phyloP scores from a whole-genome alignment of 2,329 filamentous ascomycete species.

The Septoria linicola region DNA sequence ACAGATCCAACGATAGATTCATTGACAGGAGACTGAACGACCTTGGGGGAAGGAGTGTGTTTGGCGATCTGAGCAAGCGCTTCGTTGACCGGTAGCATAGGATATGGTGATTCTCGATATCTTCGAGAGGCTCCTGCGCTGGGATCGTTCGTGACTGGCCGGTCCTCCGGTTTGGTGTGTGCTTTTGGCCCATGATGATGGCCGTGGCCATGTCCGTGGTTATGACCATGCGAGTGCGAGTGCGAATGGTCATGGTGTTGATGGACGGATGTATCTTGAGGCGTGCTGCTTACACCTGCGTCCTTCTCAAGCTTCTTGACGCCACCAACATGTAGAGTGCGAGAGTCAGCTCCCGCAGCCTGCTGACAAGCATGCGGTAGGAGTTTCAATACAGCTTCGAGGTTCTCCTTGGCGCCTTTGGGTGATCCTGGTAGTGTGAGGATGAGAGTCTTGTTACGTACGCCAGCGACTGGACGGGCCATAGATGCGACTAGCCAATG shows the following conservation, averaged over 20 bases:
- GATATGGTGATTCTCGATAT: conserved; percentile 83
- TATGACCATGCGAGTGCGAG: conserved; percentile 38
- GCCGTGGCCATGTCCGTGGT: conserved; percentile 47
- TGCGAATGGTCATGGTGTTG: conserved; percentile 39
- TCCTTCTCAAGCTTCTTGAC: conserved; percentile 81
- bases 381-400: conserved; percentile 83
- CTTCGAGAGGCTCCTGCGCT: conserved; percentile 63
- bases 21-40: conserved; percentile 61
- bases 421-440: conserved; percentile 91
- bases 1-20: conserved; percentile 70
- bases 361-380: conserved; percentile 93
- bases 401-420: conserved; percentile 91
- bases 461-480: conserved; percentile 88
- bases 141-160: conserved; percentile 60
- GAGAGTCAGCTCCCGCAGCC: conserved; percentile 78
- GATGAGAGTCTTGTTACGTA: conserved; percentile 77
- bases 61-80: conserved; percentile 72
- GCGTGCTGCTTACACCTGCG: conserved; percentile 54
- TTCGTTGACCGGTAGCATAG: conserved; percentile 83
- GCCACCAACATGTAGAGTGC: conserved; percentile 75
- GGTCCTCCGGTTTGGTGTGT: conserved; percentile 66
- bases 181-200: conserved; percentile 64
- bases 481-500: conserved; percentile 77
- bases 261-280: conserved; percentile 28
- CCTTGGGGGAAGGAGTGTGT: conserved; percentile 64